Conservation (phyloP, 352 stramenopile species). For the Phytophthora chlamydospora region DNA sequence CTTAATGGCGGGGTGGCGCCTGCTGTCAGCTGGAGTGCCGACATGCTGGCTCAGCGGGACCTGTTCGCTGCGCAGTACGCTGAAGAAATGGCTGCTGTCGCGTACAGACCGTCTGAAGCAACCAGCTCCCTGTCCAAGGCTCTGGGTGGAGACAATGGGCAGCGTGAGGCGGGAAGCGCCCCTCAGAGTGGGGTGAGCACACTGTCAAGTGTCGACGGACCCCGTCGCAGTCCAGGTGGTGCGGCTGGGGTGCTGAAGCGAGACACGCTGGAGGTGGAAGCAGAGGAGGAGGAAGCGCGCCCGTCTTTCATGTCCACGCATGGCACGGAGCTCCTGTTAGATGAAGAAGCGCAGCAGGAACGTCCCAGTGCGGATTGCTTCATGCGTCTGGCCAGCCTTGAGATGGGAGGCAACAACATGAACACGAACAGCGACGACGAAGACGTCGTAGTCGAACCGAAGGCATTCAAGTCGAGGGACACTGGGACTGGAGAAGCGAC, state of each 20-base stretch:
- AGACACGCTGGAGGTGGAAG: conserved; percentile 32
- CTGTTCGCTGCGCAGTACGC: conserved; percentile 54
- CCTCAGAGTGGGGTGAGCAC: conserved; percentile 14
- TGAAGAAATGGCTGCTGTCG: conserved; percentile 44
- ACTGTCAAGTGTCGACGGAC: conserved; percentile 6
- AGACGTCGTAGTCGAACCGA: conserved; percentile 26
- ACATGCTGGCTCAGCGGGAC: conserved; percentile 47
- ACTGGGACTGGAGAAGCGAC: not conserved
- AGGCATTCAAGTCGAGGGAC: not conserved
- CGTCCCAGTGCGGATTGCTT: conserved; percentile 72
- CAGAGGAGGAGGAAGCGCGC: conserved; percentile 45
- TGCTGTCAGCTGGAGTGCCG: conserved; percentile 48
- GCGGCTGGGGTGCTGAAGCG: conserved; percentile 11
- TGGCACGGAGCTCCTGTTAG: conserved; percentile 43
- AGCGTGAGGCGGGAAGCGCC: conserved; percentile 9
- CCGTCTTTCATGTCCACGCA: conserved; percentile 82
- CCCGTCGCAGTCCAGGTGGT: conserved; percentile 14
- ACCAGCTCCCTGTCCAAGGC: conserved; percentile 20
- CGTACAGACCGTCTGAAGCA: conserved; percentile 27
- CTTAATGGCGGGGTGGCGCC: conserved; percentile 56
- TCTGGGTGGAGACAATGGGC: conserved; percentile 8
- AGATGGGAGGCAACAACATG: conserved; percentile 51
- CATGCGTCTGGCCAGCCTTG: conserved; percentile 75
- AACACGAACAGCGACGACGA: conserved; percentile 24
- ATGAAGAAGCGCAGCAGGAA: conserved; percentile 43